A percentile compares a stretch with the other conserved stretches of the same genome.
Evolutionary conservation across 805 yeast species (phyloP).

Genomic region (Yueomyces sp.): DNA sequence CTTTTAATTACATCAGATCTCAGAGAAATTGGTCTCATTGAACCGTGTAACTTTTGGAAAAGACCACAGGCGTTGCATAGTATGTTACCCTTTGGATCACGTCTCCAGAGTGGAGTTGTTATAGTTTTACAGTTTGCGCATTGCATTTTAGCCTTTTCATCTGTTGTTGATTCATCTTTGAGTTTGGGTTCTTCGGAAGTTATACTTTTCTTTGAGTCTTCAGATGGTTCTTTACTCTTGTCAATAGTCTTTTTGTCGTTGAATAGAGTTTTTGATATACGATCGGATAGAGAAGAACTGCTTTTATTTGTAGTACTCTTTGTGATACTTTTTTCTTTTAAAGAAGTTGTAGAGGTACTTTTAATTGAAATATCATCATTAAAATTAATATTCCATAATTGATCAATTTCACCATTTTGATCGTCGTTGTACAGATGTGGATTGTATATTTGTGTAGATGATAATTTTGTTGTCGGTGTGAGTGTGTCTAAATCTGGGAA

Average conservation of each 20-base stretch:
- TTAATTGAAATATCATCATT: background rate
- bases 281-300: no score
- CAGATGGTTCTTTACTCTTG: no score
- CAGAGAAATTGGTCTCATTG: conserved; percentile 75
- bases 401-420: conserved; percentile 28
- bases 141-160: conserved; percentile 18
- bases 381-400: conserved; percentile 21
- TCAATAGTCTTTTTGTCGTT: no score
- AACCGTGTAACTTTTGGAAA: conserved; percentile 82
- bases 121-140: conserved; percentile 86
- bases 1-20: conserved; percentile 88
- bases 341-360: background rate
- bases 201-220: no score
- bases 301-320: no score
- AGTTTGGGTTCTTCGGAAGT: no score
- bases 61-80: conserved; percentile 93
- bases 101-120: conserved; percentile 89
- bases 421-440: conserved; percentile 6
- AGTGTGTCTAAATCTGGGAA: background rate
- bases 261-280: no score
- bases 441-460: background rate
- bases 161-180: background rate
- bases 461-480: background rate
- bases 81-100: conserved; percentile 82
- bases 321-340: background rate